A percentile compares a stretch with the other conserved stretches of the same genome.
Evolutionary conservation across 2,329 filamentous ascomycete genomes (phyloP).

Genomic region (Fusarium verticillioides): DNA sequence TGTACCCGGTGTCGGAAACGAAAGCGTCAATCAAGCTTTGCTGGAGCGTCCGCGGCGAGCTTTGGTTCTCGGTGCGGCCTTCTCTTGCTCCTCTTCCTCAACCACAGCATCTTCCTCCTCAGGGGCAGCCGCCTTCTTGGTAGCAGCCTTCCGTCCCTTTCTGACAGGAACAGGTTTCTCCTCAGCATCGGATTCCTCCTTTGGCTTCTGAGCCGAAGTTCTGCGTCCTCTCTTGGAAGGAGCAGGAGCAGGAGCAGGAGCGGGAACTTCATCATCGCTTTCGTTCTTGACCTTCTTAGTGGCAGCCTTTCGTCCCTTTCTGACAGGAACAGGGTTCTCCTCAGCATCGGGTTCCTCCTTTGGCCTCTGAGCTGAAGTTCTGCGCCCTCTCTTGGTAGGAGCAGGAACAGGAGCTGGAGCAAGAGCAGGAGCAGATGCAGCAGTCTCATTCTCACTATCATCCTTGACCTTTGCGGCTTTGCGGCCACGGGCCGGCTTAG

Average conservation of each 20-base stretch:
- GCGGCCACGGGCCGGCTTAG: conserved; percentile 39
- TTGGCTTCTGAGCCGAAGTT: conserved; percentile 24
- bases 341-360: conserved; percentile 28
- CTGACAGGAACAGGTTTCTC: conserved; percentile 28
- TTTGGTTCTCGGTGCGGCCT: conserved; percentile 49
- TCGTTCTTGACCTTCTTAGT: conserved; percentile 26
- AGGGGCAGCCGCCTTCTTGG: conserved; percentile 26
- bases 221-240: conserved; percentile 46
- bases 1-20: not conserved
- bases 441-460: conserved; percentile 35
- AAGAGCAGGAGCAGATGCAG: conserved; percentile 40
- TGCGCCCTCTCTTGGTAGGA: conserved; percentile 46
- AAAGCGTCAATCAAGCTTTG: conserved; percentile 31
- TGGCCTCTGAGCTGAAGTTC: conserved; percentile 23
- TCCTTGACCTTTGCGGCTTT: conserved; percentile 40
- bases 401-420: conserved; percentile 32
- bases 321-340: conserved; percentile 27
- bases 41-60: conserved; percentile 43
- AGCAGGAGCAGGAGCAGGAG: conserved; percentile 37
- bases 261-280: not conserved
- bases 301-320: conserved; percentile 27
- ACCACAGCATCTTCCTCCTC: conserved; percentile 30
- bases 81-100: conserved; percentile 35
- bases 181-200: conserved; percentile 26
- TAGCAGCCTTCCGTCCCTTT: conserved; percentile 25